phyloP scores from a whole-genome alignment of 768 basidiomycete genomes.

The Cystofilobasidium bisporidii region DNA sequence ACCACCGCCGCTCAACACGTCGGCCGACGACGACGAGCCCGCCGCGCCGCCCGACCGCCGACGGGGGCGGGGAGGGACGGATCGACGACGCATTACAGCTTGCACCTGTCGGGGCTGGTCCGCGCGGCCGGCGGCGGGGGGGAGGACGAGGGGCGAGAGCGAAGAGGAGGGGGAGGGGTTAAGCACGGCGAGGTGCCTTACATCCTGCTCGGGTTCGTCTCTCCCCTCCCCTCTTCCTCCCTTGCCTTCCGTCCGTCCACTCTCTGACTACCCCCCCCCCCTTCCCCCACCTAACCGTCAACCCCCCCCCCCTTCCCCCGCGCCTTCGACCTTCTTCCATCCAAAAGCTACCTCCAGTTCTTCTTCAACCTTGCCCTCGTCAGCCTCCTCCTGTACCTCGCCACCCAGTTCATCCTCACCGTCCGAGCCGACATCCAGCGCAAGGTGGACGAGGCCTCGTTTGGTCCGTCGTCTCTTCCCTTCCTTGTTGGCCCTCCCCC shows the following conservation, averaged over 20 bases:
- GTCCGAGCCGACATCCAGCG: conserved; percentile 83
- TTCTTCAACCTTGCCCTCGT: conserved; percentile 83
- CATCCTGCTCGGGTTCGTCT: conserved; percentile 68
- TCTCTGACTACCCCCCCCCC: background rate
- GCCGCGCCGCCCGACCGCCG: background rate
- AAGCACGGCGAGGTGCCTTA: conserved; percentile 51
- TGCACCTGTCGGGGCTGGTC: conserved; percentile 33
- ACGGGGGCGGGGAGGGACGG: background rate
- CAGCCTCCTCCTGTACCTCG: conserved; percentile 70
- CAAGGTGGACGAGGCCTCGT: conserved; percentile 74
- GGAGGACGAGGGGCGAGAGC: no score
- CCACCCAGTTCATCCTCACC: conserved; percentile 76
- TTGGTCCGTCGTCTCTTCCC: conserved; percentile 51
- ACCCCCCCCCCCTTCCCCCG: background rate
- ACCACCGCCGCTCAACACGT: background rate
- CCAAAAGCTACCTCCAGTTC: conserved; percentile 77
- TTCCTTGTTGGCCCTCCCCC: background rate
- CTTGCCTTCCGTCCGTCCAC: conserved; percentile 24
- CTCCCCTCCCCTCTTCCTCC: background rate
- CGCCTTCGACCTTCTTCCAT: background rate
- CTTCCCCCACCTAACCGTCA: background rate
- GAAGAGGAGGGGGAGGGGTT: conserved; percentile 20
- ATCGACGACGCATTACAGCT: conserved; percentile 35
- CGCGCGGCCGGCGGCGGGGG: no score
- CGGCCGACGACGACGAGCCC: background rate